These are phyloP conservation scores for Hibiscus mutabilis DNA, from an alignment of 345 rosid genomes.

Conservation along the genomic window DNA sequence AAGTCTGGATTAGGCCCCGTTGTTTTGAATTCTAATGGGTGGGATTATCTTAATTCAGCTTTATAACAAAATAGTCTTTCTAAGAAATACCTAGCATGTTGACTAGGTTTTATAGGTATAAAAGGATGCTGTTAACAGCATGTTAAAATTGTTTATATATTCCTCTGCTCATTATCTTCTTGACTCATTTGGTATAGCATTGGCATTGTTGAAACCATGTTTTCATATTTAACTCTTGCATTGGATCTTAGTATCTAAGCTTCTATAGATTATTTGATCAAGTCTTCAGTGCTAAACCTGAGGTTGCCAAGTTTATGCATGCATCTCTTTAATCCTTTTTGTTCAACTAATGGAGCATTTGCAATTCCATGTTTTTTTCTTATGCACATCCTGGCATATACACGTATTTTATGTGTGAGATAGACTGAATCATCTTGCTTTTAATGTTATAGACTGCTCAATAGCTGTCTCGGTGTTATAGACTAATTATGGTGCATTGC, in stretches of 20 bases:
- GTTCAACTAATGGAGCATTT: not conserved
- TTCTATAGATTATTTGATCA: not conserved
- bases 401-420: not conserved
- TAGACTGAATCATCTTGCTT: not conserved
- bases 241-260: not conserved
- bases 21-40: not conserved
- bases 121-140: not conserved
- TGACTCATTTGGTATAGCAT: not conserved
- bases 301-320: not conserved
- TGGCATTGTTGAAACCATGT: not conserved
- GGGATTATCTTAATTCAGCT: not conserved
- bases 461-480: not conserved
- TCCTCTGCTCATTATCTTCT: not conserved
- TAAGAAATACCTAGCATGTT: not conserved
- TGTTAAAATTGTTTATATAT: not conserved
- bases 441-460: no score
- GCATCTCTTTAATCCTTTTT: not conserved
- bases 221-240: not conserved
- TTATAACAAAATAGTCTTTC: not conserved
- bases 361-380: not conserved
- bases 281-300: not conserved
- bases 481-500: constrained; percentile 15
- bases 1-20: not conserved
- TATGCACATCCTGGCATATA: not conserved
- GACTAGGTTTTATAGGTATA: not conserved